Conservation (phyloP, 768 basidiomycete genomes). For the Pleurotus sapidus region DNA sequence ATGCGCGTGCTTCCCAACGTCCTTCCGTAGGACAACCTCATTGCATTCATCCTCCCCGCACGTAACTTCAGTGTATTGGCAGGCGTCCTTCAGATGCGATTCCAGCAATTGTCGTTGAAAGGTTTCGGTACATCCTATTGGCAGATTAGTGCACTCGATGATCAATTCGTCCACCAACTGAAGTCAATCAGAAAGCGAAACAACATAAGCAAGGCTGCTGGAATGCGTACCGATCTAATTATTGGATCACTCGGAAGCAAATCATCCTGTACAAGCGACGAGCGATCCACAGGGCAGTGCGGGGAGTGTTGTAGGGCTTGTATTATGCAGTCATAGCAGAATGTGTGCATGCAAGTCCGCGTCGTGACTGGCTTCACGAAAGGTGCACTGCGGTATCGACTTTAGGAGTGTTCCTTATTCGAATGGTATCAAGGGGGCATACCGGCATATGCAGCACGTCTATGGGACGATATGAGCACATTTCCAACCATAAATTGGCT, state of each 20-base stretch:
- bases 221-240: conserved; percentile 61
- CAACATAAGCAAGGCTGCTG: not conserved
- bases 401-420: conserved; percentile 6
- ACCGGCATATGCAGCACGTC: conserved; percentile 83
- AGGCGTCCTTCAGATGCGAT: conserved; percentile 59
- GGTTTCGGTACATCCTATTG: conserved; percentile 57
- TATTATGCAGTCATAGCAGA: conserved; percentile 81
- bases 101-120: conserved; percentile 68
- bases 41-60: conserved; percentile 50
- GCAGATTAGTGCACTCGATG: conserved; percentile 66
- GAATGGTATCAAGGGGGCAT: conserved; percentile 9
- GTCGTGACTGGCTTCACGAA: conserved; percentile 78
- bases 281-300: conserved; percentile 85
- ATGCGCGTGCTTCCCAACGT: conserved; percentile 31
- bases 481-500: not conserved
- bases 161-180: conserved; percentile 82
- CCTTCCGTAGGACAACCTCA: conserved; percentile 41
- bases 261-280: conserved; percentile 54
- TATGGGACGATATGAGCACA: conserved; percentile 20
- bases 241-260: conserved; percentile 70
- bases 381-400: conserved; percentile 44
- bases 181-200: conserved; percentile 7
- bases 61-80: conserved; percentile 50
- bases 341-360: conserved; percentile 77
- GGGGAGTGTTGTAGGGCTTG: conserved; percentile 63